Percentiles rank a stretch among this genome's conserved stretches.
Conservation (phyloP, 305 asterid species). For the Rubia tinctorum region DNA sequence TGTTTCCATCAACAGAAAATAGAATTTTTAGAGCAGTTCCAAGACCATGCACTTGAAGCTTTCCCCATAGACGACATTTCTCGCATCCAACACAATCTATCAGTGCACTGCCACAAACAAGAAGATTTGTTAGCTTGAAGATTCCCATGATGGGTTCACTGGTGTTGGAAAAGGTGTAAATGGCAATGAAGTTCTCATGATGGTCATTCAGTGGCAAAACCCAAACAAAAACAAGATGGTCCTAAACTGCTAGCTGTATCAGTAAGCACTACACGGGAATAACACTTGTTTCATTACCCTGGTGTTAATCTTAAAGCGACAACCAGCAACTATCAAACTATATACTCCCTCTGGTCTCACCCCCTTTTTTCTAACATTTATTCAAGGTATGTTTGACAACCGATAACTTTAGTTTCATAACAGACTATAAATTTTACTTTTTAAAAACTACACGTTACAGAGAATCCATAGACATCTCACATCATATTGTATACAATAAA, state of each 20-base stretch:
- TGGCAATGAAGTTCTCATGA: background rate
- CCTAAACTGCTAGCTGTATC: background rate
- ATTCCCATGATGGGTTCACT: background rate
- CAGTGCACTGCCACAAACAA: constrained; percentile 44
- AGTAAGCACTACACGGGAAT: background rate
- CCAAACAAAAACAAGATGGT: background rate
- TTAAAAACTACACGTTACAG: too few species aligned
- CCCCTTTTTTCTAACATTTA: too few species aligned
- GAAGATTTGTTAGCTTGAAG: constrained; percentile 8
- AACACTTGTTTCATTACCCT: background rate
- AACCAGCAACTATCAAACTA: background rate
- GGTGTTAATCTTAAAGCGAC: too few species aligned
- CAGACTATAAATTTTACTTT: too few species aligned
- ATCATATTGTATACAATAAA: too few species aligned
- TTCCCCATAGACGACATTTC: constrained; percentile 74
- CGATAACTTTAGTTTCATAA: too few species aligned
- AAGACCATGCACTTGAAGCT: constrained; percentile 66
- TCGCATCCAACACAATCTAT: constrained; percentile 96
- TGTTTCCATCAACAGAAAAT: constrained; percentile 68
- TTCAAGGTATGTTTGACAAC: too few species aligned
- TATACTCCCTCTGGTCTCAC: too few species aligned
- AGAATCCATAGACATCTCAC: too few species aligned
- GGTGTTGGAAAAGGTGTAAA: background rate
- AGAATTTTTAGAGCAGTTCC: constrained; percentile 71
- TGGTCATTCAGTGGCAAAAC: background rate